Evolutionary conservation across 768 basidiomycete genomes (phyloP), one percentile per base, ranked within the genome.

Genomic region (Hebeloma cylindrosporum): DNA sequence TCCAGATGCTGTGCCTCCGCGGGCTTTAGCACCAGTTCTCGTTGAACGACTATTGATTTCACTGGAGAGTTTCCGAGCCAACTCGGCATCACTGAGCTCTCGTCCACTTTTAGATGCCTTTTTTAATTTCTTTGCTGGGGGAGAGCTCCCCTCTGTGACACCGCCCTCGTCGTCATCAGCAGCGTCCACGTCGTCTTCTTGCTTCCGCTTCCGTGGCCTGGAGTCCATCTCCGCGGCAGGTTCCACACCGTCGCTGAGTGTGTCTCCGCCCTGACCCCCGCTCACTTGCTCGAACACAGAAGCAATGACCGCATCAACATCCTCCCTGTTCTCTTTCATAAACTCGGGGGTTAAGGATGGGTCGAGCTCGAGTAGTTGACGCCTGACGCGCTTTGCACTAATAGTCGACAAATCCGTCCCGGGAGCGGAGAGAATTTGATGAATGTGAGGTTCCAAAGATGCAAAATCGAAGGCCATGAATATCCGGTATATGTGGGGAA

Each of bases 331-430:
- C 52, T 79, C 74, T 58, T 82, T 86, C 48, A 94, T 60, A 40
- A 76, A 67, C 21, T 81, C 81, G 18, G 73, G 44, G 6, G 83
- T 80, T 42, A 89, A 59, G 14, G 73, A 64, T 7, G 77, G 62
- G 63, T 80, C 73, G 48, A 68, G 42, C 48, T 78, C 79, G 45
- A 70, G 56, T 50, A 93, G 69, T 60, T 82, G 78, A 59, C 85
- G 85, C 52, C 93, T 81, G 56, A 96, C 91, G 66, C 82, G 83
- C 69, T 91, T 95, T 34, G 92, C 93, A 61, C 83, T 88, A 65
- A 93, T 88, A 34, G 84, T 86, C 34, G 72, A 50, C 57, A 93
- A 75, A 72, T 93, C 86, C 35, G 79, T 84, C 35, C 80, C 83
- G 3, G 90, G 90, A 14, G 84, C 83, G 22, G 79, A 73, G 40